phyloP scores from a whole-genome alignment of 1,284 basidiomycete genomes.

The Porodaedalea pini region DNA sequence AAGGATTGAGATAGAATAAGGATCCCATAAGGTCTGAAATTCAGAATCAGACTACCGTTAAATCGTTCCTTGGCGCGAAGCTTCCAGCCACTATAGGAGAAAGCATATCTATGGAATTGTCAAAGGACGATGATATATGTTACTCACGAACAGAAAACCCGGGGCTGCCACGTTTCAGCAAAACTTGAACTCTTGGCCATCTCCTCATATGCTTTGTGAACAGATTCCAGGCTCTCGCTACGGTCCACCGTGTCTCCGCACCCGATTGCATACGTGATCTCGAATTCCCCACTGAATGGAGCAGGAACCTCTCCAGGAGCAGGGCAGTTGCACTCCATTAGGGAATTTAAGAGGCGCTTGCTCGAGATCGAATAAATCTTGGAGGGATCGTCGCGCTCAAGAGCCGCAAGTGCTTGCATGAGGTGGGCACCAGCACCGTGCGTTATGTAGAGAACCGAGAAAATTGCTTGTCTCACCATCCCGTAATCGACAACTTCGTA shows the following conservation, averaged over 20 bases:
- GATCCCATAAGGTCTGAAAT: not conserved
- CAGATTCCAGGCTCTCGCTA: not conserved
- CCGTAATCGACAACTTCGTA: conserved; percentile 20
- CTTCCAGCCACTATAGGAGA: conserved; percentile 14
- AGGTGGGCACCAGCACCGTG: conserved; percentile 6
- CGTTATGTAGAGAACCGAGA: conserved; percentile 20
- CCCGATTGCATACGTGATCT: conserved; percentile 1
- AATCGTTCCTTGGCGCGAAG: conserved; percentile 15
- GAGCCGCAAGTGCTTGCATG: conserved; percentile 13
- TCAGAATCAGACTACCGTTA: conserved; percentile 1
- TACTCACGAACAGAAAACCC: conserved; percentile 10
- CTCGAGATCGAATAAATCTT: conserved; percentile 11
- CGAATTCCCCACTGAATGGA: conserved; percentile 19
- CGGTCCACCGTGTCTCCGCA: conserved; percentile 8
- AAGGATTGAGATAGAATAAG: not conserved
- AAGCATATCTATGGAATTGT: not conserved
- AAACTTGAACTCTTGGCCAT: conserved; percentile 8
- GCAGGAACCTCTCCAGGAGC: conserved; percentile 11
- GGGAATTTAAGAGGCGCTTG: not conserved
- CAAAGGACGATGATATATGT: not conserved
- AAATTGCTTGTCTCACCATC: conserved; percentile 15
- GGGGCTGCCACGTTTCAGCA: not conserved
- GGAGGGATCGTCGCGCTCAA: conserved; percentile 21
- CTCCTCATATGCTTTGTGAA: conserved; percentile 2
- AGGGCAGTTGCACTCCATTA: conserved; percentile 8